These are phyloP conservation scores for Volvox carteri DNA, from an alignment of 163 green algal genomes.

Conservation along the genomic window DNA sequence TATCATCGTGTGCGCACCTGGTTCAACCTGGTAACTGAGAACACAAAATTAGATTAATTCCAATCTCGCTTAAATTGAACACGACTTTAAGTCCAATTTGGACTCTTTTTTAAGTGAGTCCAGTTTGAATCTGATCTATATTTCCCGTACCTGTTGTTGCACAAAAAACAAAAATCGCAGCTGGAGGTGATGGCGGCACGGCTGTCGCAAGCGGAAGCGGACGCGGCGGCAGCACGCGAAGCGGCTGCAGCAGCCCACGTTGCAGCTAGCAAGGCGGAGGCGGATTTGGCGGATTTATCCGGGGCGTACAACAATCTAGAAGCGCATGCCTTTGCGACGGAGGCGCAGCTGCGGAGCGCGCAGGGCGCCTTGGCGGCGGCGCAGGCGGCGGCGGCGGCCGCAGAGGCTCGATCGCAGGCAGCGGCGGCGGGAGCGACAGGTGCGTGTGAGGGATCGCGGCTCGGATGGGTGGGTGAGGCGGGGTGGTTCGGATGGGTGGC, in stretches of 20 bases:
- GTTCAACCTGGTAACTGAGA: too few relatives aligned
- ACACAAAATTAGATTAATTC: too few relatives aligned
- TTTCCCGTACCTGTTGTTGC: too few relatives aligned
- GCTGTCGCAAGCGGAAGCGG: conserved; percentile 44
- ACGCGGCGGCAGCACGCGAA: conserved; percentile 36
- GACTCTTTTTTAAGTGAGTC: too few relatives aligned
- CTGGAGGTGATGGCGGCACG: conserved; percentile 41
- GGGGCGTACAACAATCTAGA: conserved; percentile 90
- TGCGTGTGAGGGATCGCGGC: not conserved
- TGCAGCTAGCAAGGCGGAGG: conserved; percentile 64
- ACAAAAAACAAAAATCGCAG: conserved; percentile 3
- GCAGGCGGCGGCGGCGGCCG: not conserved
- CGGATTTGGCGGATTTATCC: conserved; percentile 79
- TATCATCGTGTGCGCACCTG: too few relatives aligned
- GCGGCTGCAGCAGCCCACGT: conserved; percentile 38
- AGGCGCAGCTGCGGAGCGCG: conserved; percentile 67
- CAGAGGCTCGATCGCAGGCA: conserved; percentile 18
- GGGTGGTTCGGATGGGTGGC: too few relatives aligned
- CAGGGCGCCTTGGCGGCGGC: conserved; percentile 39
- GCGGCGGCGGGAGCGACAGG: not conserved
- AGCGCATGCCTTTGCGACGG: conserved; percentile 74
- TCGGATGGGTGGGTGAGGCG: too few relatives aligned
- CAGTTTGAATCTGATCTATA: too few relatives aligned
- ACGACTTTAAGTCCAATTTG: too few relatives aligned
- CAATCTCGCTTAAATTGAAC: too few relatives aligned